Base-by-base conservation (phyloP, 2,329 filamentous ascomycete species). In the Chrysoporthe deuterocubensis region DNA sequence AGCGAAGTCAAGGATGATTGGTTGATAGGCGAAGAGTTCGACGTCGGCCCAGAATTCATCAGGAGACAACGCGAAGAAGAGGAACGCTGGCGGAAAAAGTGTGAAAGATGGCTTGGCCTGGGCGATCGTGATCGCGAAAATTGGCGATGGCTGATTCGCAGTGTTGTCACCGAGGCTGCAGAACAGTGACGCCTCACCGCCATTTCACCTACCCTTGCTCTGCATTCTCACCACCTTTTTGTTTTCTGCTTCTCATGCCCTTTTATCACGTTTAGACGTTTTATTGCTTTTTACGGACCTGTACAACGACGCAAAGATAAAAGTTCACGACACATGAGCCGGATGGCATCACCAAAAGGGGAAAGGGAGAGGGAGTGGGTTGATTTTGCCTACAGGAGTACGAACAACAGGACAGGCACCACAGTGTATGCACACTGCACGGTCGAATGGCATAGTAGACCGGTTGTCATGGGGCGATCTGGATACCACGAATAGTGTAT, bases 21-120 rank as follows among this genome's bases (percentile, higher is more conserved):
- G 86, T 88, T 93, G 62, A 92, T 97, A 14, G 93, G 93, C 64
- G 96, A 99, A 79, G 96, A 99, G 77, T 99, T 99, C 74, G 96
- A 99, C 76, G 93, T 99, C 66, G 96, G 96, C 0, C 96, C 95
- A 3, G 93, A 96, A 78, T 99, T 98, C 76, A 90, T 98, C 71
- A 87, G 90, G 73, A 86, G 94, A 71, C 95, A 98, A 76, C 87
- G 92, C 69, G 93, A 95, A 75, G 96, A 99, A 80, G 96, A 99
- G 80, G 90, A 93, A 60, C 87, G 92, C 70, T 99, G 96, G 96
- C 87, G 91, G 72, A 90, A 90, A 77, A 95, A 94, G 80, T 95
- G 95, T 72, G 90, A 92, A 76, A 90, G 88, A 74, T 99, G 96
- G 96, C 87, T 95, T 71, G 86, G 86, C 63, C 81, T 85, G 71